Percentiles rank a stretch among this genome's conserved stretches.
These are phyloP conservation scores for Umbelopsis sp. DNA, from an alignment of 192 early-diverging fungal genomes.

Conservation along the genomic window DNA sequence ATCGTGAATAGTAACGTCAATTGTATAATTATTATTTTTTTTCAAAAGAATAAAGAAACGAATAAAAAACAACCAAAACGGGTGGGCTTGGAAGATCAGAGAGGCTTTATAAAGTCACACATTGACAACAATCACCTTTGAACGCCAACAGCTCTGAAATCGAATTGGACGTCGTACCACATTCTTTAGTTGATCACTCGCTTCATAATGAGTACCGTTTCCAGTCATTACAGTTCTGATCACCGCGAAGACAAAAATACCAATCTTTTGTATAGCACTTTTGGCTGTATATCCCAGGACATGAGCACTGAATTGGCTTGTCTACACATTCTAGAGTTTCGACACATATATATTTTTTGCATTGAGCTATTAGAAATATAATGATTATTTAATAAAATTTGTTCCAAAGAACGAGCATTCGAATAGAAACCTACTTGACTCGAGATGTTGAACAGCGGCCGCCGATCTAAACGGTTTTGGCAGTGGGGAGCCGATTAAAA, in stretches of 20 bases:
- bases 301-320: constrained; percentile 18
- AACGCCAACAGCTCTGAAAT: background rate
- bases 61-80: background rate
- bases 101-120: background rate
- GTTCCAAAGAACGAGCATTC: background rate
- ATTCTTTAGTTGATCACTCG: background rate
- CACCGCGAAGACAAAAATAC: constrained; percentile 23
- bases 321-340: constrained; percentile 11
- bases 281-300: background rate
- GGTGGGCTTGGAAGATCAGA: background rate
- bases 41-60: too few relatives aligned
- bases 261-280: constrained; percentile 19
- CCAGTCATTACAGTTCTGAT: constrained; percentile 14
- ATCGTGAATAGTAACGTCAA: background rate
- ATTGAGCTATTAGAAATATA: background rate
- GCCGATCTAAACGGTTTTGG: background rate
- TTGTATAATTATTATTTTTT: background rate
- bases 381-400: background rate
- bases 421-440: background rate
- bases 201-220: background rate
- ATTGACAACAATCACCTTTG: background rate
- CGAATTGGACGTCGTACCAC: background rate
- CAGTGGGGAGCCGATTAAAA: background rate
- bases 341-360: constrained; percentile 5
- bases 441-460: background rate